Base-by-base conservation (phyloP, 2,329 filamentous ascomycete genomes). In the Albifimbria verrucaria region DNA sequence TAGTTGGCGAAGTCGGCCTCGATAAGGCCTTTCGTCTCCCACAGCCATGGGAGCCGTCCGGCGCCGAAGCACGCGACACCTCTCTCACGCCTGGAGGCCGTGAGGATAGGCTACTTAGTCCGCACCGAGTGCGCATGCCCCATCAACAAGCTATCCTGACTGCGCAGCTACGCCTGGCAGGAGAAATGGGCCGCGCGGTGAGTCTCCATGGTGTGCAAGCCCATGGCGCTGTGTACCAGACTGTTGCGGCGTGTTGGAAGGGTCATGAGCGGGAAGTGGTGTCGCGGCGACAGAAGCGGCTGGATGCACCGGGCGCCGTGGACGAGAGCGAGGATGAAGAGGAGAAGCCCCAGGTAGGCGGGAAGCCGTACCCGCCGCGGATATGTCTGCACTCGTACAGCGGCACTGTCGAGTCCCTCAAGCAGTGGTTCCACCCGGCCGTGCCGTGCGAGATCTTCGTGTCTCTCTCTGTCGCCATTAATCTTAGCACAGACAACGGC, bases 341-440 rank as follows among this genome's bases (percentile, higher is more conserved):
- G 1, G 70, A 75, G 2, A 62, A 72, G 0, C 64, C 67, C 18
- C 61, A 65, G 24, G 62, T 41, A 3, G 50, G 42, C 25, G 55
- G 54, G 1, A 85, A 80, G 55, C 87, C 89, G 0, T 97, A 88
- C 61, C 92, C 94, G 4, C 92, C 92, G 1, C 78, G 92, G 9
- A 87, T 97, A 66, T 99, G 94, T 65, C 82, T 99, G 54, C 94
- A 99, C 70, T 97, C 92, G 0, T 99, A 92, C 70, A 95, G 89
- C 47, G 93, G 91, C 0, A 81, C 87, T 6, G 77, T 83, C 11
- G 86, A 94, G 52, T 80, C 87, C 26, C 73, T 97, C 36, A 86
- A 82, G 58, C 91, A 92, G 68, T 97, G 96, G 64, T 73, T 91
- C 47, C 80, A 88, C 57, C 82, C 83, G 1, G 77, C 81, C 1